Evolutionary conservation across 2,329 filamentous ascomycete species (phyloP), one percentile per base, ranked within the genome.

Genomic region (Plectosphaerella cucumerina): DNA sequence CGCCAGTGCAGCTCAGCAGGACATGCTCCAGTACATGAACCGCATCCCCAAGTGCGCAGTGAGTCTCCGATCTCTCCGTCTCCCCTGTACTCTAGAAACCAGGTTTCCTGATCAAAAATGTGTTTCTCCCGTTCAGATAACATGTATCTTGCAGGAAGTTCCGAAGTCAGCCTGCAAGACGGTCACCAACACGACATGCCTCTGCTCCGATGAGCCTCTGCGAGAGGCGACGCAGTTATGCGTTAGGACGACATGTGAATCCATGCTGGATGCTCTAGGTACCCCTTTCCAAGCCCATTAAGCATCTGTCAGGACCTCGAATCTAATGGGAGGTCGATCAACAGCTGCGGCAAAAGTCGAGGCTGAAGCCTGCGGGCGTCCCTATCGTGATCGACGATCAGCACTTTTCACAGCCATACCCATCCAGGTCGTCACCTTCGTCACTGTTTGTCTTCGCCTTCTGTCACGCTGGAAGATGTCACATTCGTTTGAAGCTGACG

Each of bases 381-480:
- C 65, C 8, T 44, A 46, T 11, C 61, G 68, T n/a, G 62, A 64
- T 8, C 63, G 66, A 11, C 65, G 62, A 43, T 47, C 56, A 0
- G 58, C 62, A 5, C 58, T 74, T 17, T 57, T 68, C 21, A 62
- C 64, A 5, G 56, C 70, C 2, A 58, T 73, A n/a, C 58, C 64
- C 4, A 59, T 70, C 33, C 66, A 74, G 50, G 51, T 65, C 2
- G 59, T 67, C 31, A 70, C 69, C 0, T 58, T 68, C 20, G 5
- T 67, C 2, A 63, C 59, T 33, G 62, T 71, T 5, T 59, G 65
- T 23, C 45, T 73, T 18, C 63, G 72, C n/a, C 50, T 74, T 4
- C 71, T 64, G 44, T 63, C 63, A 15, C 59, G 71, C 12, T 68
- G 66, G 66, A 60, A 52, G 34, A 64, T 61, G 6, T 53, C 60